These are phyloP conservation scores for Pueraria montana DNA, from an alignment of 306 rosid genomes.

Conservation along the genomic window DNA sequence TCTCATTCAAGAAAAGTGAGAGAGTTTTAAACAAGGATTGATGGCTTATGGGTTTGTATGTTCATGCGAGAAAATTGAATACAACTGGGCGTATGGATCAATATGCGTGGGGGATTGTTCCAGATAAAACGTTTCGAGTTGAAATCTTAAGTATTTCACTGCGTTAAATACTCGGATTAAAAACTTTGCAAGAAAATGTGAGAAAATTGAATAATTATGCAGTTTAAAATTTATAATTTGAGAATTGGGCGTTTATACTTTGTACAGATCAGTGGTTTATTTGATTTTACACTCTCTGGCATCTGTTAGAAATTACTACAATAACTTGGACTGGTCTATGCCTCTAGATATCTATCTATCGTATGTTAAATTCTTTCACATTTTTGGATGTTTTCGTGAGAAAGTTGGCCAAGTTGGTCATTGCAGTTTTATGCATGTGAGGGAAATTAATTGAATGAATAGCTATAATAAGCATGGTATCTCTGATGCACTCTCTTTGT, in stretches of 20 bases:
- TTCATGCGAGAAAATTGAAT: neutral
- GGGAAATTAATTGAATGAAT: neutral
- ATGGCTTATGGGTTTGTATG: neutral
- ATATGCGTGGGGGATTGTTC: no score
- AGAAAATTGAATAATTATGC: neutral
- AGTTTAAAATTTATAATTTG: neutral
- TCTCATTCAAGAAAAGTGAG: neutral
- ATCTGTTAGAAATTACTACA: neutral
- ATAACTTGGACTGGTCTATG: neutral
- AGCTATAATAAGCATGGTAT: neutral
- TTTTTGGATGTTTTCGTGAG: neutral
- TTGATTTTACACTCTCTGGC: neutral
- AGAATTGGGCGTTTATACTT: no score
- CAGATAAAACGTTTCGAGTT: no score
- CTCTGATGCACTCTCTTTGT: neutral
- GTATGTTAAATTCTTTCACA: constrained; percentile 7
- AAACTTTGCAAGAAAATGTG: no score
- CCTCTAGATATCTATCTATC: no score
- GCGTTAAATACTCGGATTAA: no score
- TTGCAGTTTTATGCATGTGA: neutral
- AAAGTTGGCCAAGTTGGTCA: neutral
- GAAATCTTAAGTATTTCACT: no score
- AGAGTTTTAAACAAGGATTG: neutral
- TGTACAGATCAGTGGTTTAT: neutral
- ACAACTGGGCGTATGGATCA: no score